These are phyloP conservation scores for Nicotiana attenuata DNA, from an alignment of 257 asterid genomes.

Conservation along the genomic window DNA sequence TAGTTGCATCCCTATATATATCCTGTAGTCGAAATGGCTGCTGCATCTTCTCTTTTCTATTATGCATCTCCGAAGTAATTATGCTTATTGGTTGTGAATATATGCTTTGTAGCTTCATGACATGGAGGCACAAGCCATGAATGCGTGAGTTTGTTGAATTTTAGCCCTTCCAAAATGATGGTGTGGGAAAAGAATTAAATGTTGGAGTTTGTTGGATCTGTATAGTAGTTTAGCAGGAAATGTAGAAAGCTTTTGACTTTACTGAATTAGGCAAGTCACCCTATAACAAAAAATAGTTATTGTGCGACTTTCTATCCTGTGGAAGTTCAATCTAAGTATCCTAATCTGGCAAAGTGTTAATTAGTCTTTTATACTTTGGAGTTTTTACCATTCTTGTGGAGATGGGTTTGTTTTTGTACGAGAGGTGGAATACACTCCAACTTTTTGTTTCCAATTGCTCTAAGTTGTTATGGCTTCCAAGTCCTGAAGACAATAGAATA, in stretches of 20 bases:
- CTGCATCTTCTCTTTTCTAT: neutral
- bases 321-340: neutral
- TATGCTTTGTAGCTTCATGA: neutral
- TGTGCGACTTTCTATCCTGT: neutral
- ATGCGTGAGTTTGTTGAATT: neutral
- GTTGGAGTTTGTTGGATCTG: neutral
- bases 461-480: neutral
- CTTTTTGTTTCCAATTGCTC: neutral
- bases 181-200: neutral
- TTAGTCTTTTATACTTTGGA: neutral
- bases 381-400: neutral
- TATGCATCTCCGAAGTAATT: neutral
- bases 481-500: no score
- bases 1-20: neutral
- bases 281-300: neutral
- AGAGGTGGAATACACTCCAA: no score
- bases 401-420: neutral
- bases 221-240: neutral
- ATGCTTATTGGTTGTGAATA: neutral
- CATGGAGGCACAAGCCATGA: neutral
- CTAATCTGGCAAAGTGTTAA: neutral
- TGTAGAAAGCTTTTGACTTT: neutral
- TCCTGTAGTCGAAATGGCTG: neutral
- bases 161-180: neutral
- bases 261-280: neutral